phyloP scores from a whole-genome alignment of 768 basidiomycete species.

The Coprinellus micaceus region DNA sequence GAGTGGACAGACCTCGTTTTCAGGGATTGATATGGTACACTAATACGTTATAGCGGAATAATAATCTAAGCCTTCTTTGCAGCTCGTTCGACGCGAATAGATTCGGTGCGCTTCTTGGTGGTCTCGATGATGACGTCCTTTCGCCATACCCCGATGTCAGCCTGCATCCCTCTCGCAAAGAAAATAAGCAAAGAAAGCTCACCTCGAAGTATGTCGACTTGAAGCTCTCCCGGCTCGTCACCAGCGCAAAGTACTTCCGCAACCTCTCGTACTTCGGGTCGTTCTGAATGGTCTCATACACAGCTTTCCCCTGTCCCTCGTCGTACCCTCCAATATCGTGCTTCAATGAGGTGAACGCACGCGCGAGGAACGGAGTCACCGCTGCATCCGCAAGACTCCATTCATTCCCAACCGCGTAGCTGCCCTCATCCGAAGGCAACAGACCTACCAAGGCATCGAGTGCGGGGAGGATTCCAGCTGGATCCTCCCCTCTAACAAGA shows the following conservation, averaged over 20 bases:
- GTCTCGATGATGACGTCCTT: too few species aligned
- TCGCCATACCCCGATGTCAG: too few species aligned
- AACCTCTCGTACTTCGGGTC: conserved; percentile 48
- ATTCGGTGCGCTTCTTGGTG: too few species aligned
- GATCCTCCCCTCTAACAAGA: conserved; percentile 36
- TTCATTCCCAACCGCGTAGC: conserved; percentile 44
- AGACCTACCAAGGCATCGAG: conserved; percentile 47
- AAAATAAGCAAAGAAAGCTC: too few species aligned
- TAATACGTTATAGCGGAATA: too few species aligned
- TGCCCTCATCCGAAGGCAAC: conserved; percentile 36
- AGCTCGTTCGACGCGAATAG: too few species aligned
- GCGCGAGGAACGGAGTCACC: conserved; percentile 55
- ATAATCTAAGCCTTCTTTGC: too few species aligned
- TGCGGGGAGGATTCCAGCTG: conserved; percentile 32
- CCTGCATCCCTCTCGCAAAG: too few species aligned
- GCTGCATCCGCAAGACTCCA: conserved; percentile 55
- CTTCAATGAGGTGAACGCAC: conserved; percentile 40
- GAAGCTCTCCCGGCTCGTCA: conserved; percentile 52
- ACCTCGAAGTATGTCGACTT: conserved; percentile 53
- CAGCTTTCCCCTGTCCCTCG: conserved; percentile 43
- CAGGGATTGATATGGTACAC: too few species aligned
- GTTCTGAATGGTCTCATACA: conserved; percentile 37
- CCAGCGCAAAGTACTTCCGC: conserved; percentile 42
- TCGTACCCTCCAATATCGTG: conserved; percentile 52
- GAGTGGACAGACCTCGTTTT: too few species aligned